Evolutionary conservation across 768 basidiomycete species (phyloP).

Genomic region (Pisolithus albus): DNA sequence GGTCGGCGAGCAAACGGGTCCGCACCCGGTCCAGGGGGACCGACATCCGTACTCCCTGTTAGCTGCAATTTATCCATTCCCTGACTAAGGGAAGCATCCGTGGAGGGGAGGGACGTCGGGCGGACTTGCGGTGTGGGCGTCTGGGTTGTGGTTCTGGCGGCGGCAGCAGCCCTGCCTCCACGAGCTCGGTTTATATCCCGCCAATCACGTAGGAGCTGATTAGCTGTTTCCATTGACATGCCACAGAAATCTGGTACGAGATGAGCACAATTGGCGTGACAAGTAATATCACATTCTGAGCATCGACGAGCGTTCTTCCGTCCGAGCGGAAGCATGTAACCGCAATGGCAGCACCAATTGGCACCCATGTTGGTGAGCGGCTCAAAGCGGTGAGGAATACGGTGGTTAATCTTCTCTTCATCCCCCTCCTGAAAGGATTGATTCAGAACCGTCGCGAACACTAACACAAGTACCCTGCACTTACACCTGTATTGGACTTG

Average conservation of each 20-base stretch:
- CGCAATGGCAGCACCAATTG: conserved; percentile 99
- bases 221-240: conserved; percentile 99
- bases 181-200: conserved; percentile 81
- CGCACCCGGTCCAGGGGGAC: conserved; percentile 14
- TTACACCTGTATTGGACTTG: conserved; percentile 88
- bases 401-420: conserved; percentile 98
- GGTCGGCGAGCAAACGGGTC: conserved; percentile 22
- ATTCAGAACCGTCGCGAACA: not conserved
- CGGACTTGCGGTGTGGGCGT: conserved; percentile 26
- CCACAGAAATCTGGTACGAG: conserved; percentile 99
- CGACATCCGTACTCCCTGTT: conserved; percentile 31
- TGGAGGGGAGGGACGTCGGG: conserved; percentile 27
- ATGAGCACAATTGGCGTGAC: conserved; percentile 95
- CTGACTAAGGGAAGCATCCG: conserved; percentile 26
- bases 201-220: conserved; percentile 83
- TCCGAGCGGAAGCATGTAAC: conserved; percentile 94
- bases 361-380: conserved; percentile 94
- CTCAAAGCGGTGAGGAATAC: conserved; percentile 97
- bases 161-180: conserved; percentile 38
- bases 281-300: conserved; percentile 93
- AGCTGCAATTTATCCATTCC: conserved; percentile 44
- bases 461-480: conserved; percentile 22
- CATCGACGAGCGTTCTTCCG: conserved; percentile 96
- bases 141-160: conserved; percentile 27
- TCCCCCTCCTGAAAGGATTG: conserved; percentile 67